These are phyloP conservation scores for Penicillium lagena DNA, from an alignment of 495 filamentous ascomycete genomes.

Conservation along the genomic window DNA sequence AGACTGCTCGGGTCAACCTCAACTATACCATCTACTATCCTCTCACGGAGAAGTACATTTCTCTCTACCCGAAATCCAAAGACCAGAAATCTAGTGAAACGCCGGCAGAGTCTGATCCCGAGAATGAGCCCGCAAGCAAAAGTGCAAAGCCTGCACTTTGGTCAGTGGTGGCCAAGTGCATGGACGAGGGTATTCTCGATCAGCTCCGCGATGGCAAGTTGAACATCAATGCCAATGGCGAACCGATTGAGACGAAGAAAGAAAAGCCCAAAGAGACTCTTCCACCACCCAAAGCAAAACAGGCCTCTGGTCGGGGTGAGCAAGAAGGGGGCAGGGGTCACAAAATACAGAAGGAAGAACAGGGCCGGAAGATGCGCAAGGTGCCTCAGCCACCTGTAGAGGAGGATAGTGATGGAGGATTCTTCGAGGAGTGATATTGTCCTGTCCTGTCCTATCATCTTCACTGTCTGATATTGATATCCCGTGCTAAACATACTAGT, in stretches of 20 bases:
- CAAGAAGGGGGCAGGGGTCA: background rate
- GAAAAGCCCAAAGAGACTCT: constrained; percentile 2
- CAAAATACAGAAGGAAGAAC: constrained; percentile 1
- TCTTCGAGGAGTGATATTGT: background rate
- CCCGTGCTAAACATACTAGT: background rate
- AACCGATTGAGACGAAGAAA: constrained; percentile 10
- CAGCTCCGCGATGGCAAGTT: constrained; percentile 48
- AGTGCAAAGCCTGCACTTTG: constrained; percentile 54
- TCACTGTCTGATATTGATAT: background rate
- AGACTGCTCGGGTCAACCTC: constrained; percentile 69
- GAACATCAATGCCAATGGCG: constrained; percentile 18
- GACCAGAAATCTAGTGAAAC: constrained; percentile 12
- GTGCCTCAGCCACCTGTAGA: background rate
- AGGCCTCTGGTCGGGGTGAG: too few relatives aligned
- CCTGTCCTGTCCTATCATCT: too few relatives aligned
- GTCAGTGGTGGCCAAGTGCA: constrained; percentile 60
- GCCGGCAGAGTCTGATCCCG: constrained; percentile 10
- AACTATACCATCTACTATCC: constrained; percentile 86
- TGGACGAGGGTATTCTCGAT: constrained; percentile 57
- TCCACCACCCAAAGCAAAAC: background rate
- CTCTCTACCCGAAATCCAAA: constrained; percentile 57
- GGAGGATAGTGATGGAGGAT: background rate
- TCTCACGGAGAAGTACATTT: constrained; percentile 69
- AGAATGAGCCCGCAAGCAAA: constrained; percentile 5
- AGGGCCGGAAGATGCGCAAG: constrained; percentile 1